Percentiles rank a stretch among this genome's conserved stretches.
These are phyloP conservation scores for Eucalyptus tenuipes DNA, from an alignment of 345 rosid species.

Conservation along the genomic window DNA sequence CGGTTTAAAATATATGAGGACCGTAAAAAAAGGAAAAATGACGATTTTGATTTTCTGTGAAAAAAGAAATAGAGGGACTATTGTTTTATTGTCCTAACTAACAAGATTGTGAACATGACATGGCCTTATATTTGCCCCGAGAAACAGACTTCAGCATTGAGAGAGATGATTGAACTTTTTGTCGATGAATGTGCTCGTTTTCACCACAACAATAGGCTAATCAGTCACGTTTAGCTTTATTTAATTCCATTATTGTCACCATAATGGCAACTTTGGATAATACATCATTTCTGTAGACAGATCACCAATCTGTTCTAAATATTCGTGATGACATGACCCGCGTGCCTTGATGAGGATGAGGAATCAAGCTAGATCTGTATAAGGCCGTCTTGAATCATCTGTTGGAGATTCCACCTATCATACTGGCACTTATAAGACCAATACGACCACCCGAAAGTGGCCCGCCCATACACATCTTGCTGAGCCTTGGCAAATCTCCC, in stretches of 20 bases:
- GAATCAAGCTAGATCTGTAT: not conserved
- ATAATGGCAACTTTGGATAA: not conserved
- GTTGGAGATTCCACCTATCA: not conserved
- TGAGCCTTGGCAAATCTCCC: not conserved
- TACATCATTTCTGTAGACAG: not conserved
- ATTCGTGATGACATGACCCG: not conserved
- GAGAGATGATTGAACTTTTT: not conserved
- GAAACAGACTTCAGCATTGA: not conserved
- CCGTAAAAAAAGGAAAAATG: not conserved
- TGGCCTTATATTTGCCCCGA: not conserved
- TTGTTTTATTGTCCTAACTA: not conserved
- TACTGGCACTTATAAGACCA: not conserved
- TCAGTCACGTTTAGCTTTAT: not conserved
- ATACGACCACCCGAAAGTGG: not conserved
- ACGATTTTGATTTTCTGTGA: slow-evolving; percentile 9
- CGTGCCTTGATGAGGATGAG: not conserved
- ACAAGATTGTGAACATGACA: not conserved
- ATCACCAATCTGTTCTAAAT: not conserved
- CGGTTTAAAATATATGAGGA: not conserved
- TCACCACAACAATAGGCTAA: not conserved
- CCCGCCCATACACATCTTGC: not conserved
- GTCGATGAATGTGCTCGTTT: not conserved
- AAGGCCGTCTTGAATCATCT: not conserved
- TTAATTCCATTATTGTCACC: not conserved
- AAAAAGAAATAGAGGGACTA: not conserved